A percentile compares a stretch with the other conserved stretches of the same genome.
These are phyloP conservation scores for Stemphylium beticola DNA, from an alignment of 2,329 filamentous ascomycete species.

Conservation along the genomic window DNA sequence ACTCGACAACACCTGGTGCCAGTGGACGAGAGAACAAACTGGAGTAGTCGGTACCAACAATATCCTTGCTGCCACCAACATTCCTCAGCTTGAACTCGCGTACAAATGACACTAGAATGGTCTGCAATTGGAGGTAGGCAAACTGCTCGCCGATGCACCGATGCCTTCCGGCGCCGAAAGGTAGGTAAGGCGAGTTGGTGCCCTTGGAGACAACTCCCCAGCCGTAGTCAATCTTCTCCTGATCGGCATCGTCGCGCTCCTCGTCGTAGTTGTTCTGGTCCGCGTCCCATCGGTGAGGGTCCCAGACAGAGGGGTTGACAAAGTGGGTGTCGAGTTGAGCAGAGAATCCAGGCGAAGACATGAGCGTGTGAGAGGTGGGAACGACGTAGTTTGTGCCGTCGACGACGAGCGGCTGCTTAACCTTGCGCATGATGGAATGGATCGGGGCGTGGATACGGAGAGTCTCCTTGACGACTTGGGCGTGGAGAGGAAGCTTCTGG, in stretches of 20 bases:
- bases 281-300: conserved; percentile 88
- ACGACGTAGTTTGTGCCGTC: conserved; percentile 83
- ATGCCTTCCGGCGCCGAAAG: conserved; percentile 91
- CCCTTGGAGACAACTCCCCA: conserved; percentile 94
- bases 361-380: conserved; percentile 78
- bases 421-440: conserved; percentile 91
- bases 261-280: conserved; percentile 57
- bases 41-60: conserved; percentile 73
- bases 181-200: conserved; percentile 85
- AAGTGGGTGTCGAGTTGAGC: conserved; percentile 76
- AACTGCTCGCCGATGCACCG: conserved; percentile 97
- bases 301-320: conserved; percentile 81
- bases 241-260: conserved; percentile 63
- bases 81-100: conserved; percentile 82
- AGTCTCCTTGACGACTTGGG: conserved; percentile 88
- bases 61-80: conserved; percentile 69
- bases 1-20: conserved; percentile 65
- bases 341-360: conserved; percentile 84
- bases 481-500: conserved; percentile 78
- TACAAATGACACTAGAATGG: conserved; percentile 79
- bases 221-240: conserved; percentile 85
- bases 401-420: conserved; percentile 85
- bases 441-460: conserved; percentile 90
- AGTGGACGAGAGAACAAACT: conserved; percentile 55
- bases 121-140: conserved; percentile 88